A percentile compares a stretch with the other conserved stretches of the same genome.
Evolutionary conservation across 2,329 filamentous ascomycete species (phyloP).

Genomic region (Cladosporium sp.): DNA sequence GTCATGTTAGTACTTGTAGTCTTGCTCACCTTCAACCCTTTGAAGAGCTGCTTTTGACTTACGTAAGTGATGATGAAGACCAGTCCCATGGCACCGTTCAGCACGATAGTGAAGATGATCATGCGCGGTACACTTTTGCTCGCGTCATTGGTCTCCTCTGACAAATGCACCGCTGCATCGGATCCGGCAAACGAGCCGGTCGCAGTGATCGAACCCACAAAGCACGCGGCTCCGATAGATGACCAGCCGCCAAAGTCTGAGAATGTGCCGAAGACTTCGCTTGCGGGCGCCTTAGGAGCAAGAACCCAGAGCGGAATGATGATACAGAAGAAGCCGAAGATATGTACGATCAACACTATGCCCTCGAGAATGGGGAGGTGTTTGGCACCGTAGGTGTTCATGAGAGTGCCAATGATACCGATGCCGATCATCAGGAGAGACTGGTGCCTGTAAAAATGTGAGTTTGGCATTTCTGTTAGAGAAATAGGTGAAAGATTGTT

Average conservation of each 20-base stretch:
- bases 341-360: constrained; percentile 32
- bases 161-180: constrained; percentile 36
- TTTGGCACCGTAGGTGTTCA: constrained; percentile 38
- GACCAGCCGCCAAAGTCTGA: constrained; percentile 44
- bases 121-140: constrained; percentile 33
- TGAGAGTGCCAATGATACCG: constrained; percentile 39
- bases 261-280: constrained; percentile 39
- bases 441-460: constrained; percentile 23
- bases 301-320: constrained; percentile 37
- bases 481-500: background rate
- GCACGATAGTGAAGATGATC: constrained; percentile 34
- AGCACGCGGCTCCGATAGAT: constrained; percentile 32
- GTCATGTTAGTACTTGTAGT: background rate
- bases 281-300: constrained; percentile 27
- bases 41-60: background rate
- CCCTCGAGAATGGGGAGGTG: constrained; percentile 44
- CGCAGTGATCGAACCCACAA: constrained; percentile 38
- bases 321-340: constrained; percentile 37
- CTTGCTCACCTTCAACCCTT: background rate
- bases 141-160: constrained; percentile 37
- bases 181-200: constrained; percentile 31
- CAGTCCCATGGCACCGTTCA: constrained; percentile 30
- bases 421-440: constrained; percentile 38
- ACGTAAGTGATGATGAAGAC: constrained; percentile 31
- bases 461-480: background rate